A percentile compares a stretch with the other conserved stretches of the same genome.
Evolutionary conservation across 2,329 filamentous ascomycete species (phyloP).

Genomic region (Alternaria ethzedia): DNA sequence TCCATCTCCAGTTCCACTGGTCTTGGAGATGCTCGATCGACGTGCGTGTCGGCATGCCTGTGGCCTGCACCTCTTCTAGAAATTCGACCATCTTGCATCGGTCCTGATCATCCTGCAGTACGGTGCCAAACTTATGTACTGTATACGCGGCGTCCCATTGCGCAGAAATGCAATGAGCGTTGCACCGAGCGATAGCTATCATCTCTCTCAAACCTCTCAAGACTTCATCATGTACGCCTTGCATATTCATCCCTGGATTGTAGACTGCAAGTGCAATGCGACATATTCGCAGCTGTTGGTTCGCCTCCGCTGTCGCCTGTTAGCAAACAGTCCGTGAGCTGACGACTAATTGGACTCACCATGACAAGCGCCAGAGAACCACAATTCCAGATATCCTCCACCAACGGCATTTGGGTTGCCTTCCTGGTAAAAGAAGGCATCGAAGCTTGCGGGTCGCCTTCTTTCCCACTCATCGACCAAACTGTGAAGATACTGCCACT

Average conservation of each 20-base stretch:
- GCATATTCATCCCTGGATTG: not conserved
- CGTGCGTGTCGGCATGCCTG: slow-evolving; percentile 20
- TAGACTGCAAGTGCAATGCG: slow-evolving; percentile 17
- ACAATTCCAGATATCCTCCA: slow-evolving; percentile 21
- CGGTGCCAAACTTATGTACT: slow-evolving; percentile 19
- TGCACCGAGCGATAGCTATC: slow-evolving; percentile 24
- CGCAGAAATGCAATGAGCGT: slow-evolving; percentile 14
- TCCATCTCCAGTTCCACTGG: slow-evolving; percentile 17
- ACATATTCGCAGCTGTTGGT: slow-evolving; percentile 24
- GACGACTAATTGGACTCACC: slow-evolving; percentile 11
- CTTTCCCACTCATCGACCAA: slow-evolving; percentile 28
- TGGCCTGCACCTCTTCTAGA: slow-evolving; percentile 22
- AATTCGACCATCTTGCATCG: slow-evolving; percentile 24
- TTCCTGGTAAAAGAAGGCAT: slow-evolving; percentile 21
- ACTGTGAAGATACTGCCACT: slow-evolving; percentile 16
- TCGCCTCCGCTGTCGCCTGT: slow-evolving; percentile 18
- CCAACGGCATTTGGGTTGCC: not conserved
- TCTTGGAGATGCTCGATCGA: slow-evolving; percentile 15
- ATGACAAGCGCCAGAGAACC: slow-evolving; percentile 20
- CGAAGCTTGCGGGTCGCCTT: slow-evolving; percentile 18
- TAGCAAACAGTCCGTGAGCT: not conserved
- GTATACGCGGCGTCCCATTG: slow-evolving; percentile 18
- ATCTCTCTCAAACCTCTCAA: slow-evolving; percentile 18
- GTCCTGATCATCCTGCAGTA: slow-evolving; percentile 11
- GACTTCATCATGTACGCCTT: slow-evolving; percentile 1